These are phyloP conservation scores for Backusella circina DNA, from an alignment of 192 early-diverging fungal species.

Conservation along the genomic window DNA sequence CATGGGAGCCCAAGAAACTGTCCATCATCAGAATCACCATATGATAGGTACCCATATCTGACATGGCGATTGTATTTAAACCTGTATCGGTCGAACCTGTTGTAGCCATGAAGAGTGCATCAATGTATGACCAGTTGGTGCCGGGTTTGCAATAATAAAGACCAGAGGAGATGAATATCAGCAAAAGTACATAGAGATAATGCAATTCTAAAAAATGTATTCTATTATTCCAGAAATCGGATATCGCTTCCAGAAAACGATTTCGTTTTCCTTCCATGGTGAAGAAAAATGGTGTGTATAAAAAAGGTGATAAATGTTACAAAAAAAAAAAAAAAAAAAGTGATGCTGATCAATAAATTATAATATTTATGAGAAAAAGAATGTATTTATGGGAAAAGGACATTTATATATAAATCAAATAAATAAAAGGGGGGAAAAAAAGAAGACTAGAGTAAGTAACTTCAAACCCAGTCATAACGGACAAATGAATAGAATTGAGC, in stretches of 20 bases:
- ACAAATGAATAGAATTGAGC: not conserved
- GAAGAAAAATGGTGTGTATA: not conserved
- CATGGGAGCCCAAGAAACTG: conserved; percentile 22
- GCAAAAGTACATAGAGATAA: conserved; percentile 15
- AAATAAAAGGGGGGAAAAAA: not conserved
- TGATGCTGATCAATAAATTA: no score
- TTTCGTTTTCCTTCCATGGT: not conserved
- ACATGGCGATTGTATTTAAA: conserved; percentile 28
- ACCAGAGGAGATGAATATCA: conserved; percentile 25
- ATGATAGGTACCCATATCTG: conserved; percentile 26
- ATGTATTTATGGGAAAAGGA: not conserved
- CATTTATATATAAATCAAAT: not conserved
- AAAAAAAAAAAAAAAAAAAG: not conserved
- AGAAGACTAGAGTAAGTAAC: not conserved
- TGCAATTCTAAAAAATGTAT: conserved; percentile 33
- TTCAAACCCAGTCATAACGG: not conserved
- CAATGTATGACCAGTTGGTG: conserved; percentile 19
- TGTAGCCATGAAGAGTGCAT: conserved; percentile 29
- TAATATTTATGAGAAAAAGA: not conserved
- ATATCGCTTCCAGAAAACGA: not conserved
- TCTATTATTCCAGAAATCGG: conserved; percentile 11
- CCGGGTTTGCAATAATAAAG: conserved; percentile 27
- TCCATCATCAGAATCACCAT: conserved; percentile 15
- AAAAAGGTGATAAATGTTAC: not conserved
- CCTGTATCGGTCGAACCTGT: conserved; percentile 30